Evolutionary conservation across 78 protist species (phyloP), one percentile per base, ranked within the genome.

Genomic region (Corallochytrium limacisporum): DNA sequence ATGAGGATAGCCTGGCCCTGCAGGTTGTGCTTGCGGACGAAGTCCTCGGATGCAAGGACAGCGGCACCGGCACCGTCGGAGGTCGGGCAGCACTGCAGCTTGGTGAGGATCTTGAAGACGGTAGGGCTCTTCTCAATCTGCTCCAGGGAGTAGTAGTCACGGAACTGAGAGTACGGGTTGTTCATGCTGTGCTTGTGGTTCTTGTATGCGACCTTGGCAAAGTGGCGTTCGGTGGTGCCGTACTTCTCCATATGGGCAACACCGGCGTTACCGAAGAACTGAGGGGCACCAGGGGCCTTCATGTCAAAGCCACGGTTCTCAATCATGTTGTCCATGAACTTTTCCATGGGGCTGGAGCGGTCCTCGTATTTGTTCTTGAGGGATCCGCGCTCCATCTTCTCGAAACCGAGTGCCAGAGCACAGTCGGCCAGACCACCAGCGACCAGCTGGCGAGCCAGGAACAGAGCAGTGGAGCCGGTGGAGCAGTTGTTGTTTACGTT

Each of bases 401-500:
- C 76, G 26, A 70, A 70, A 0, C 76, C 76, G 9, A 70, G 26
- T 20, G 76, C 76, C 61, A 70, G 20, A 18, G 61, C 76, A 44
- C 76, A 70, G 18, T 70, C 76, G 13, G 47, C 5, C 33, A 36
- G 18, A 2, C 65, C 76, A 15, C 69, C 65, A 4, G 7, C 67
- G 26, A 70, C 67, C 28, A 38, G 15, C 29, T 47, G 39, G 32
- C 37, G 7, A 22, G 76, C 76, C 50, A 70, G 49, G 39, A 20
- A 40, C 42, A 70, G 22, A 15, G 76, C 76, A 2, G 76, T 49
- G 24, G 69, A 46, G 22, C 76, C 76, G 7, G 76, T 70, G 12
- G 69, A 31, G 61, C 76, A 70, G 68, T 70, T 70, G 60, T 70
- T 70, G 76, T 70, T 70, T 15, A 67, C 76, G 47, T 70, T 70